A percentile compares a stretch with the other conserved stretches of the same genome.
These are phyloP conservation scores for Kodamaea derodonti DNA, from an alignment of 1,139 yeast genomes.

Conservation along the genomic window DNA sequence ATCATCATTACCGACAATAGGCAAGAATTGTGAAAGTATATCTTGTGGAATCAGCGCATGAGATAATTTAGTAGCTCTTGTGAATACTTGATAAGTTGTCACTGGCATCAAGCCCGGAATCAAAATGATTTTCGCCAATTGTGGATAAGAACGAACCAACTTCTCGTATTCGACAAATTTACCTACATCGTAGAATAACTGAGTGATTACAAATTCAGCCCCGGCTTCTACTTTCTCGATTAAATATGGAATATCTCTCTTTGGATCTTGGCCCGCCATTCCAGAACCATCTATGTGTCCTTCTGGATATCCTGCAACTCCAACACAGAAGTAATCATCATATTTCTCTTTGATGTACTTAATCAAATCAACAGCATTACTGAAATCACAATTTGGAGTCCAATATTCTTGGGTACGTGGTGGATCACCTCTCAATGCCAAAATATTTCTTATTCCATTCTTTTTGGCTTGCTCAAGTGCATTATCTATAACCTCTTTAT, in stretches of 20 bases:
- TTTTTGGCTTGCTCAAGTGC: conserved; percentile 72
- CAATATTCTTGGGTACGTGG: conserved; percentile 79
- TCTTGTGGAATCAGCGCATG: conserved; percentile 77
- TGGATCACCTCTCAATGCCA: conserved; percentile 95
- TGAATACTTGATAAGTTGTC: conserved; percentile 79
- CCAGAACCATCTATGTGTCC: conserved; percentile 90
- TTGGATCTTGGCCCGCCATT: conserved; percentile 54
- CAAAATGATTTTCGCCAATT: conserved; percentile 48
- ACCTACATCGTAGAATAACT: conserved; percentile 40
- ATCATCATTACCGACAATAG: conserved; percentile 76
- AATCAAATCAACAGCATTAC: conserved; percentile 79
- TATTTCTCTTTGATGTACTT: conserved; percentile 63
- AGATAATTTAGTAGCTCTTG: conserved; percentile 84
- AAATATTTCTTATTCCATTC: conserved; percentile 76
- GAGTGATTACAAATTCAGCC: conserved; percentile 45
- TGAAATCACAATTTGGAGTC: conserved; percentile 56
- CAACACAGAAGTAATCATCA: conserved; percentile 78
- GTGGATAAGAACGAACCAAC: conserved; percentile 30
- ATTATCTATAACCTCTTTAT: conserved; percentile 66
- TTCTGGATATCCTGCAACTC: conserved; percentile 95
- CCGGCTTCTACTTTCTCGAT: conserved; percentile 46
- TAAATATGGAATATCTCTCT: conserved; percentile 70
- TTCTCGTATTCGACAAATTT: conserved; percentile 39
- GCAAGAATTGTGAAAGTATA: conserved; percentile 40
- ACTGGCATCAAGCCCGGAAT: conserved; percentile 98